Percentiles rank a stretch among this genome's conserved stretches.
Conservation (phyloP, 495 filamentous ascomycete genomes). For the Penicillium lagena region DNA sequence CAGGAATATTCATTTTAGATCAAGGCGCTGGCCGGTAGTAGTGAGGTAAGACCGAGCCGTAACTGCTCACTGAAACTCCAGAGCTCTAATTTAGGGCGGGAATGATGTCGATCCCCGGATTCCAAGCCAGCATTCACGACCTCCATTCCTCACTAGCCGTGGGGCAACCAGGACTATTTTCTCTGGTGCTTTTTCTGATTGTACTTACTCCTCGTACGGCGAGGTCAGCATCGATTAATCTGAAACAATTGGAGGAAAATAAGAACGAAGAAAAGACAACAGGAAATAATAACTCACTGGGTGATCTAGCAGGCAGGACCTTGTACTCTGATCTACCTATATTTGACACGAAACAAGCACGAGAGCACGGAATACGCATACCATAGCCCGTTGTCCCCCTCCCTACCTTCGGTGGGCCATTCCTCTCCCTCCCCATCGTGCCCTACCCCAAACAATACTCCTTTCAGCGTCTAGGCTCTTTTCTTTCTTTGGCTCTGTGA, state of each 20-base stretch:
- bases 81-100: background rate
- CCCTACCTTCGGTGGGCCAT: constrained; percentile 12
- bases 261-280: background rate
- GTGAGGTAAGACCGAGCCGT: no score
- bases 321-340: background rate
- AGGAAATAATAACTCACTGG: background rate
- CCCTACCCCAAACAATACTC: constrained; percentile 16
- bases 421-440: constrained; percentile 17
- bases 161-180: constrained; percentile 12
- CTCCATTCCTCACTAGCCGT: constrained; percentile 17
- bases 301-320: background rate
- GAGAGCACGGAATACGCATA: constrained; percentile 12
- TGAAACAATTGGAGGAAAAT: background rate
- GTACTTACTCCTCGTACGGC: no score
- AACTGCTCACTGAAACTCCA: no score
- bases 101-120: constrained; percentile 10
- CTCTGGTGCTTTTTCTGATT: background rate
- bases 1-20: no score
- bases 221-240: no score
- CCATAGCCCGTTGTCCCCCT: constrained; percentile 14
- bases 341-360: background rate
- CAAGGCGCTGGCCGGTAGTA: no score
- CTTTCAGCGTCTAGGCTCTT: constrained; percentile 19
- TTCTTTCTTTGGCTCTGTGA: constrained; percentile 10
- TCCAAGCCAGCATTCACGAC: constrained; percentile 17